Conservation (phyloP, 257 asterid species). For the Nicotiana otophora region DNA sequence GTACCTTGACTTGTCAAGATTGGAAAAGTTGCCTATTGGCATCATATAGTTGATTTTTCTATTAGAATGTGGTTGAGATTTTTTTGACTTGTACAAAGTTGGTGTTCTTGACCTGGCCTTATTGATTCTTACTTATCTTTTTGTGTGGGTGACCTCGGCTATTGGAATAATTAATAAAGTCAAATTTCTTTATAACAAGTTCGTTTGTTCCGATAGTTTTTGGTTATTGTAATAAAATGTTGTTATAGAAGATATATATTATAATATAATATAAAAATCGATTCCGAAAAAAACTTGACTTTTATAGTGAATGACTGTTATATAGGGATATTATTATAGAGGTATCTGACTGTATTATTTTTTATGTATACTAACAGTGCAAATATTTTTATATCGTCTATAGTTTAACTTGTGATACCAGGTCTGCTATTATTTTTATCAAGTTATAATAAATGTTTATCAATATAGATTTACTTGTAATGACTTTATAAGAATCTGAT, state of each 20-base stretch:
- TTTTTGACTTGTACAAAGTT: conserved; percentile 4
- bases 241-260: too few relatives aligned
- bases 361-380: not conserved
- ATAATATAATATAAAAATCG: too few relatives aligned
- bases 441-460: not conserved
- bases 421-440: not conserved
- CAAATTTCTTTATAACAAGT: too few relatives aligned
- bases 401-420: too few relatives aligned
- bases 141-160: not conserved
- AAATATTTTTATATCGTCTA: too few relatives aligned
- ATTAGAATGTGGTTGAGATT: not conserved
- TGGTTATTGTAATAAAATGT: too few relatives aligned
- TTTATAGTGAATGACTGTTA: too few relatives aligned
- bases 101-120: not conserved
- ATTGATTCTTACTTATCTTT: not conserved
- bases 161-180: too few relatives aligned
- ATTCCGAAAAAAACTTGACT: too few relatives aligned
- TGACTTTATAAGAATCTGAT: not conserved
- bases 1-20: not conserved
- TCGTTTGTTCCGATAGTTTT: too few relatives aligned
- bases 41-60: not conserved
- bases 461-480: not conserved
- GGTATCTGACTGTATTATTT: too few relatives aligned
- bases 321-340: too few relatives aligned
- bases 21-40: conserved; percentile 1